phyloP scores from a whole-genome alignment of 257 asterid genomes.

The Perilla frutescens region DNA sequence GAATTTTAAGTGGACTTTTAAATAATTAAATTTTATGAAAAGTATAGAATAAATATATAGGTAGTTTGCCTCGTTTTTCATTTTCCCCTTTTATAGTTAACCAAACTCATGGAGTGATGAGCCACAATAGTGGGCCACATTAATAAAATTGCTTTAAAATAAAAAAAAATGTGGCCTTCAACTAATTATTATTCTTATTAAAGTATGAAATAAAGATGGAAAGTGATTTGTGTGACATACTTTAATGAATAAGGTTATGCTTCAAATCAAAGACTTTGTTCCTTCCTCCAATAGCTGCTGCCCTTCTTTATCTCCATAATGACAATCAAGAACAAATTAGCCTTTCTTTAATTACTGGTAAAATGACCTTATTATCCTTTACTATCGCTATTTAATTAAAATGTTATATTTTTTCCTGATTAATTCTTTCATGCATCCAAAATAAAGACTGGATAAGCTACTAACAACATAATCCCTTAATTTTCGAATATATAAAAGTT shows the following conservation, averaged over 20 bases:
- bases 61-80: no score
- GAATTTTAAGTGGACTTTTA: no score
- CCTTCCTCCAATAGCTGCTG: conserved; percentile 36
- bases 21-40: no score
- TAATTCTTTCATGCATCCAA: no score
- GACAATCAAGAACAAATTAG: conserved; percentile 1
- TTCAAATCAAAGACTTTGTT: conserved; percentile 51
- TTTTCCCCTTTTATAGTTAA: no score
- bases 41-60: no score
- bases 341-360: conserved; percentile 1
- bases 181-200: conserved; percentile 33
- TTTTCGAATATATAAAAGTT: no score
- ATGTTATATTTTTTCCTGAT: no score
- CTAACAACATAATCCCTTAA: no score
- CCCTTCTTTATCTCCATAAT: conserved; percentile 37
- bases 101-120: no score
- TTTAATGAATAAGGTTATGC: conserved; percentile 49
- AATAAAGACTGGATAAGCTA: no score
- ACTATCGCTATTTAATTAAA: neutral
- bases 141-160: conserved; percentile 27
- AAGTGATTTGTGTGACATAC: conserved; percentile 34
- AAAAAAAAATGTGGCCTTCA: conserved; percentile 15
- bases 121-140: neutral
- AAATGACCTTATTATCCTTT: conserved; percentile 31
- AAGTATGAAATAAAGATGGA: conserved; percentile 41